Percentiles rank a stretch among this genome's conserved stretches.
phyloP scores from a whole-genome alignment of 176 grass and related monocot species.

The Rhynchospora tenuis region DNA sequence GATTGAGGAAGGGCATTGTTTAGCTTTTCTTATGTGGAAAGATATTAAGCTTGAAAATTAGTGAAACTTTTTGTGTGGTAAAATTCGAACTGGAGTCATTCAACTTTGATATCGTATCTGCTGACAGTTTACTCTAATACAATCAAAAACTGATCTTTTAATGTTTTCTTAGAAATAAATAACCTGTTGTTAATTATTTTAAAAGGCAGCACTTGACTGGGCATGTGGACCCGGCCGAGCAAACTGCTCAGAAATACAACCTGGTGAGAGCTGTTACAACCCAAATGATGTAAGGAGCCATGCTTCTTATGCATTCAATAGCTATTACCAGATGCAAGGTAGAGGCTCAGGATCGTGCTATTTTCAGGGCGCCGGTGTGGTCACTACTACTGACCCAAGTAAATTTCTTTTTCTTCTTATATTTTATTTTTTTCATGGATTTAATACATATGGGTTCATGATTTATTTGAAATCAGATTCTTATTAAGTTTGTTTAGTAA shows the following conservation, averaged over 20 bases:
- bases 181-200: background rate
- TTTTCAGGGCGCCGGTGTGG: constrained; percentile 85
- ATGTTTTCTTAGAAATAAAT: background rate
- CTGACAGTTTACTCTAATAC: background rate
- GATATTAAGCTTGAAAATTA: background rate
- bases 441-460: background rate
- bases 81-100: background rate
- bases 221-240: constrained; percentile 77
- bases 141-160: background rate
- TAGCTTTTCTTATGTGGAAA: background rate
- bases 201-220: constrained; percentile 84
- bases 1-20: background rate
- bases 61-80: background rate
- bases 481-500: background rate
- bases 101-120: background rate
- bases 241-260: constrained; percentile 84
- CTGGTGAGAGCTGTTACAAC: constrained; percentile 65
- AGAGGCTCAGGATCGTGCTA: constrained; percentile 71
- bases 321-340: constrained; percentile 78
- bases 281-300: constrained; percentile 76
- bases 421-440: background rate
- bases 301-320: constrained; percentile 82
- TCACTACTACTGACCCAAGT: constrained; percentile 97
- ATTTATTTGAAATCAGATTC: background rate
- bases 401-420: constrained; percentile 16